Percentiles rank a stretch among this genome's conserved stretches.
Conservation (phyloP, 2,329 filamentous ascomycete genomes). For the Fusarium nodosum region DNA sequence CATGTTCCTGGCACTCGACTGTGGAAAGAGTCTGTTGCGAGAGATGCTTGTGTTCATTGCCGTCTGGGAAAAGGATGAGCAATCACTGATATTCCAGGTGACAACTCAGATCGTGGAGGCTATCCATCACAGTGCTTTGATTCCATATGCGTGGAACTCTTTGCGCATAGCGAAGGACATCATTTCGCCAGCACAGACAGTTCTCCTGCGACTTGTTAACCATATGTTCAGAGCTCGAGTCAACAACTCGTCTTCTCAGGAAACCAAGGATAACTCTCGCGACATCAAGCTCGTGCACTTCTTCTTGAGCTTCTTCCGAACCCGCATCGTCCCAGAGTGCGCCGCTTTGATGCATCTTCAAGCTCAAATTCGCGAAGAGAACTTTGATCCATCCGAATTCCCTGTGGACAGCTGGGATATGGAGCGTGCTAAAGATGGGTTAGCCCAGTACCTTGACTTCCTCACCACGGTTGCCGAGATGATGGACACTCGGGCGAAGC, state of each 20-base stretch:
- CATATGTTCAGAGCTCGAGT: constrained; percentile 81
- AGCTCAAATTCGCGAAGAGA: constrained; percentile 84
- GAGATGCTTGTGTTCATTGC: constrained; percentile 97
- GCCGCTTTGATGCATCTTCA: constrained; percentile 95
- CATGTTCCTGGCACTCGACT: constrained; percentile 89
- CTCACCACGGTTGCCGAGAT: constrained; percentile 91
- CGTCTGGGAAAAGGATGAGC: constrained; percentile 94
- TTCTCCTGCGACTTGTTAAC: constrained; percentile 90
- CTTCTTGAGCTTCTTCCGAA: constrained; percentile 91
- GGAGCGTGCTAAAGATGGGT: constrained; percentile 94
- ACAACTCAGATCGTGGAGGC: constrained; percentile 97
- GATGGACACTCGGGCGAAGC: constrained; percentile 82
- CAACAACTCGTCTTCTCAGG: constrained; percentile 60
- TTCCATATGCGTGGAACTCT: constrained; percentile 93
- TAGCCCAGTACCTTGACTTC: constrained; percentile 95
- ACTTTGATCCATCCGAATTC: constrained; percentile 85
- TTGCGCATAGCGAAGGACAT: constrained; percentile 95
- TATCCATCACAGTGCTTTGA: constrained; percentile 87
- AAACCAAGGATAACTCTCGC: constrained; percentile 65
- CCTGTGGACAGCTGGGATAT: constrained; percentile 97
- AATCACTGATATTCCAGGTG: constrained; percentile 95
- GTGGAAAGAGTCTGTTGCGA: constrained; percentile 87
- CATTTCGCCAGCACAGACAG: constrained; percentile 93
- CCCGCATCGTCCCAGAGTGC: constrained; percentile 92
- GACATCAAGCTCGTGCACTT: constrained; percentile 82